Conservation (phyloP, 371 early-diverging fungal genomes). For the Saksenaea oblongispora region DNA sequence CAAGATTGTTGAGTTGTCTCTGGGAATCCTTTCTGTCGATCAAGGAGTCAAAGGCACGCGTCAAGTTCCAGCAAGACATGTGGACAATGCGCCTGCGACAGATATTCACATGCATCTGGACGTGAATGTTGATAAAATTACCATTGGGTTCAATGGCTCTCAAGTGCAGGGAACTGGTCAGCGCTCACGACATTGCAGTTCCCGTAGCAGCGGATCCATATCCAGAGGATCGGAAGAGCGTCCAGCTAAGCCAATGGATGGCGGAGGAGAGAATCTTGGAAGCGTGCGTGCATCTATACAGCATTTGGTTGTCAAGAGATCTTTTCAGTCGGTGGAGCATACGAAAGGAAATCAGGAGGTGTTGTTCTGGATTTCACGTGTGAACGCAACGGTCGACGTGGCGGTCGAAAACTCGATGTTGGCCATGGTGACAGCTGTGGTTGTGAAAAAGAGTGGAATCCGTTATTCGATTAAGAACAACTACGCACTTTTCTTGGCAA, state of each 20-base stretch:
- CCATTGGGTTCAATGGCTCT: constrained; percentile 28
- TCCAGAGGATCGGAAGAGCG: background rate
- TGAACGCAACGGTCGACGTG: constrained; percentile 23
- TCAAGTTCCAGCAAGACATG: constrained; percentile 24
- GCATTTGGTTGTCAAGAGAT: constrained; percentile 14
- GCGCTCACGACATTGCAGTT: background rate
- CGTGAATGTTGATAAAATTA: constrained; percentile 14
- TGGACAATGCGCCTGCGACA: constrained; percentile 42
- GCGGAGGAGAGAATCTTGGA: constrained; percentile 5
- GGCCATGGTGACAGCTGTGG: constrained; percentile 15
- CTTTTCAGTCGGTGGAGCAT: constrained; percentile 1
- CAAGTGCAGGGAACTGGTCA: constrained; percentile 10
- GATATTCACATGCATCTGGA: constrained; percentile 17
- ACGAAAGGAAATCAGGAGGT: constrained; percentile 14
- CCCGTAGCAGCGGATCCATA: background rate
- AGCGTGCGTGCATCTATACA: constrained; percentile 13
- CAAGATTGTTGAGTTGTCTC: background rate
- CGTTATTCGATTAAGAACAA: constrained; percentile 30
- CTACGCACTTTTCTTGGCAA: constrained; percentile 27
- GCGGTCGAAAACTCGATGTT: background rate
- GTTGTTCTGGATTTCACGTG: constrained; percentile 36
- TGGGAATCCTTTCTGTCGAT: constrained; percentile 30
- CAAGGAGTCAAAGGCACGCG: constrained; percentile 30
- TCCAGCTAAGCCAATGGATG: background rate
- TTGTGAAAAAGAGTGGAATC: constrained; percentile 32